A percentile compares a stretch with the other conserved stretches of the same genome.
These are phyloP conservation scores for Colletotrichum sp. DNA, from an alignment of 2,329 filamentous ascomycete species.

Conservation along the genomic window DNA sequence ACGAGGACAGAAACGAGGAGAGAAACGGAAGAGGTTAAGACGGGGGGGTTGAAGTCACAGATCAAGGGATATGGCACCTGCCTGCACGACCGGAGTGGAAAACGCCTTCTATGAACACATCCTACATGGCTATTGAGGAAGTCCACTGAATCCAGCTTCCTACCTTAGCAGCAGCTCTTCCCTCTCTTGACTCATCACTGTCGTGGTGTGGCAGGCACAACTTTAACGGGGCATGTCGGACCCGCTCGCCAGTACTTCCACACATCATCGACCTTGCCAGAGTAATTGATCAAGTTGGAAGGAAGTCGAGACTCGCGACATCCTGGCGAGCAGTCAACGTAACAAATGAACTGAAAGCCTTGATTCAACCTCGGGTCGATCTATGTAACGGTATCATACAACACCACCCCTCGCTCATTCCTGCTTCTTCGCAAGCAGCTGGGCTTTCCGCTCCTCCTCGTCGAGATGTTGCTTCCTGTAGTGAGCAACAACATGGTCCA, in stretches of 20 bases:
- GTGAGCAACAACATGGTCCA: constrained; percentile 63
- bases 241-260: background rate
- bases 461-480: constrained; percentile 59
- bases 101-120: background rate
- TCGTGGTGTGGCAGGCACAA: background rate
- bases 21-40: background rate
- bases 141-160: background rate
- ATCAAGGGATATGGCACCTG: background rate
- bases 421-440: constrained; percentile 35
- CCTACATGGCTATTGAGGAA: background rate
- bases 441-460: constrained; percentile 60
- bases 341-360: constrained; percentile 14
- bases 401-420: background rate
- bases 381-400: constrained; percentile 23
- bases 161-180: background rate
- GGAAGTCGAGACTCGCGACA: background rate
- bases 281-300: background rate
- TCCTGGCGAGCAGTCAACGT: background rate
- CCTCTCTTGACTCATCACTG: background rate
- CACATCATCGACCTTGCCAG: background rate
- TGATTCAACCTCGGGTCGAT: constrained; percentile 16
- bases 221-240: background rate
- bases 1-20: background rate
- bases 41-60: background rate
- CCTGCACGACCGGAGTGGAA: background rate